Percentiles rank a stretch among this genome's conserved stretches.
Conservation (phyloP, 305 asterid species). For the Euphrasia arctica region DNA sequence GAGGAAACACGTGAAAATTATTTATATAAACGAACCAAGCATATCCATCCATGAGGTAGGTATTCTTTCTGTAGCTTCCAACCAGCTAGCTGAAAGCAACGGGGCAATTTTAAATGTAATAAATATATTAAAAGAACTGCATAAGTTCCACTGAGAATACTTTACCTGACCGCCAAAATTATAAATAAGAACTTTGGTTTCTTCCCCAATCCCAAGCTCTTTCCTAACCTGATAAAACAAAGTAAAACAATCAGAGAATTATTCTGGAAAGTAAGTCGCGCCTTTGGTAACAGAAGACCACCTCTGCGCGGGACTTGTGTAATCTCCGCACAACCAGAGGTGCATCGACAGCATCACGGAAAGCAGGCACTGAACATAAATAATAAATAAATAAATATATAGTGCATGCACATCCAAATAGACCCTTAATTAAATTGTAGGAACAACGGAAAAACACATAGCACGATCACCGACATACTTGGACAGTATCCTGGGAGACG, state of each 20-base stretch:
- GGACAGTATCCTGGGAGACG: slow-evolving; percentile 88
- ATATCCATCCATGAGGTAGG: slow-evolving; percentile 70
- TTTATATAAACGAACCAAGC: slow-evolving; percentile 47
- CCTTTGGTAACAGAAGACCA: slow-evolving; percentile 28
- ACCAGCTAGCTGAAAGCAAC: slow-evolving; percentile 46
- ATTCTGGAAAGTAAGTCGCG: slow-evolving; percentile 7
- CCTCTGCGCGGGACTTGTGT: slow-evolving; percentile 57
- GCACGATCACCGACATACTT: slow-evolving; percentile 60
- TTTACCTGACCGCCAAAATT: slow-evolving; percentile 72
- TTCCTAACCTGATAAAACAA: slow-evolving; percentile 46
- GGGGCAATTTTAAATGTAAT: slow-evolving; percentile 5
- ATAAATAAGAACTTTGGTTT: slow-evolving; percentile 45
- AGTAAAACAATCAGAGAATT: slow-evolving; percentile 19
- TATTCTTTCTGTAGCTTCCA: slow-evolving; percentile 55
- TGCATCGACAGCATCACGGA: slow-evolving; percentile 59
- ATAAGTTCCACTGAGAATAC: slow-evolving; percentile 10
- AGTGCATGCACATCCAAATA: not conserved
- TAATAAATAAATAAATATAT: not conserved
- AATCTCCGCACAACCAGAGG: slow-evolving; percentile 68
- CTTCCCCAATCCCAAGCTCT: slow-evolving; percentile 57
- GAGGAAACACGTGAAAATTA: not conserved
- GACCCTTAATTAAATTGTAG: not conserved
- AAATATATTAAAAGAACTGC: slow-evolving; percentile 7
- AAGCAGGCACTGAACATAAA: slow-evolving; percentile 59
- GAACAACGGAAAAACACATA: not conserved